Conservation (phyloP, 2,329 filamentous ascomycete genomes). For the Talaromyces verruculosus region DNA sequence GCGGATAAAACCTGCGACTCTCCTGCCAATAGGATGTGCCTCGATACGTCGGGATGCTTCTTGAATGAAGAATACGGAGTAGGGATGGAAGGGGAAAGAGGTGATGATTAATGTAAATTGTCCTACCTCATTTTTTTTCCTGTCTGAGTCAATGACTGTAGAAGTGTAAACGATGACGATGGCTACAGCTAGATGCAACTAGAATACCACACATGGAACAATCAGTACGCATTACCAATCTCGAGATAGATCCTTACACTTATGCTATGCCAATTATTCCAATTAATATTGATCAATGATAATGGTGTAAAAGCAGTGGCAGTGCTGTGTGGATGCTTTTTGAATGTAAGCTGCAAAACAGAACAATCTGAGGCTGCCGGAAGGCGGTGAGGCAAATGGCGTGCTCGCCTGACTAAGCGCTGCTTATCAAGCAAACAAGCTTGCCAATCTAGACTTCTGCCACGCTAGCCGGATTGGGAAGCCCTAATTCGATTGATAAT, state of each 20-base stretch:
- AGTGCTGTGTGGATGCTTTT: not conserved
- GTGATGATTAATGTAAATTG: not conserved
- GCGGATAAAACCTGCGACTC: conserved; percentile 4
- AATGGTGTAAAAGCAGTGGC: not conserved
- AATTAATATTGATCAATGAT: not conserved
- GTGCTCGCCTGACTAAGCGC: conserved; percentile 12
- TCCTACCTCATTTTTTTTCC: conserved; percentile 3
- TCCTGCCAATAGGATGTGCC: not conserved
- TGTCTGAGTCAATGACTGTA: not conserved
- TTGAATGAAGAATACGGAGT: not conserved
- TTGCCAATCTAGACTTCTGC: conserved; percentile 5
- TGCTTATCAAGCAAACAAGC: conserved; percentile 22
- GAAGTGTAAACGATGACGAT: not conserved
- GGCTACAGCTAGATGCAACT: conserved; percentile 1
- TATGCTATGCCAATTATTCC: not conserved
- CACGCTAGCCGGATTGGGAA: not conserved
- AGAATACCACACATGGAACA: not conserved
- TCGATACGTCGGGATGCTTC: not conserved
- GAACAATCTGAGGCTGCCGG: not conserved
- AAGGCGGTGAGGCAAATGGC: conserved; percentile 19
- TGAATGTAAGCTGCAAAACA: not conserved
- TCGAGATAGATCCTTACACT: not conserved
- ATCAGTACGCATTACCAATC: conserved; percentile 4
- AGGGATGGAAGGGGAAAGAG: not conserved
- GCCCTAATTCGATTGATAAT: not conserved